Evolutionary conservation across 805 yeast species (phyloP), one percentile per base, ranked within the genome.

Genomic region (Monosporozyma aerobia): DNA sequence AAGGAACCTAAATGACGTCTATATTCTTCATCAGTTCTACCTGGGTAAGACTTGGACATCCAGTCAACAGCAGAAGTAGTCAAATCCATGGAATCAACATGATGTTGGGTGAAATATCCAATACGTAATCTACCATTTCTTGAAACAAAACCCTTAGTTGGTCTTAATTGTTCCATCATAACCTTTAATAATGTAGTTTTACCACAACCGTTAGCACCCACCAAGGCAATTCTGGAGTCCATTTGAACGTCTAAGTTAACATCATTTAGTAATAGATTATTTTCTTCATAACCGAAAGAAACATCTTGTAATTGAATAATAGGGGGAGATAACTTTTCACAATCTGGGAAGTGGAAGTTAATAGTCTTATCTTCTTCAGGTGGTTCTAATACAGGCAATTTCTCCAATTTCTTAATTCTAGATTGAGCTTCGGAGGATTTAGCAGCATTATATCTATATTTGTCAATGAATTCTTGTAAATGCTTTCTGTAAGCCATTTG

Each of bases 171-270:
- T 57, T 87, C 97, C 80, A 90, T 83, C 60, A 94, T 74, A 44
- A 94, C 74, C 68, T 92, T 92, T 65, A 94, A 77, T 56, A 94
- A 74, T 2, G 99, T 94, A 10, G 99, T 90, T 70, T 94, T 94
- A 86, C 99, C 99, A 66, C 97, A 88, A 74, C 99, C 99, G 68
- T 94, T 94, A 55, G 97, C 98, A 78, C 99, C 99, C 54, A 94
- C 96, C 55, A 94, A 76, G 0, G 98, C 99, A 62, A 94, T 87
- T 69, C 99, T 80, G 1, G 97, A 90, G 63, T 90, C 87, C 87
- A 92, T 77, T 69, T 88, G 96, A 51, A 94, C 88, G 59, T 89
- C 95, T 56, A 94, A 69, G 59, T 90, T 96, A 44, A 90, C 97
- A 60, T 88, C 75, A 32, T 77, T 76, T 57, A 92, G 72, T 54